Evolutionary conservation across 495 filamentous ascomycete genomes (phyloP), one percentile per base, ranked within the genome.

Genomic region (Copromyces sp.): DNA sequence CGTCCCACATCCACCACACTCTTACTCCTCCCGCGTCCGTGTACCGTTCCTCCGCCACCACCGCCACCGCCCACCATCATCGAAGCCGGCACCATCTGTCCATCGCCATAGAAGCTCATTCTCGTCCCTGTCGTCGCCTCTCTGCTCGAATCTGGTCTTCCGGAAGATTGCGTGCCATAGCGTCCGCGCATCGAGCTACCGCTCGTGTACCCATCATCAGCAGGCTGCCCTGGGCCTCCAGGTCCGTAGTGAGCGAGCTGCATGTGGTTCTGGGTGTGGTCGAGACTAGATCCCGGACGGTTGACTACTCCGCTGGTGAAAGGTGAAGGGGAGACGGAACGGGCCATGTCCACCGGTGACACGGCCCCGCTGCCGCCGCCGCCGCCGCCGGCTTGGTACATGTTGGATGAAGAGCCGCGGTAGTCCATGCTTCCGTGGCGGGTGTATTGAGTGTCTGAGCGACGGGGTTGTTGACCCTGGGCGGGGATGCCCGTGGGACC

Each of bases 1-100:
- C 53, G 53, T 61, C 12, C 84, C 39, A 85, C 88, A 78, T 90
- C 90, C 41, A 90, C 93, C 73, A 93, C 84, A 75, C 94, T 97
- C 84, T 93, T 91, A 78, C 94, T 97, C 74, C 95, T 85, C 70
- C 29, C 53, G 6, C 14, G 53, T 3, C 53, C 53, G 17, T 65
- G 53, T 8, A 65, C 53, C 87, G 88, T 74, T 91, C 83, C 35
- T 38, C 29, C 59, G 70, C 39, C 14, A 39, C 59, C 14, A 35
- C 59, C 29, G 69, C 53, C 61, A 8, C 86, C 82, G 20, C 84
- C 81, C 59, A 87, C 75, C 44, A 78, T 75, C 71, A 79, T 84
- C 72, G 76, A 65, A 80, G 29, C 83, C 82, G 39, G 81, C 76
- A 24, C 85, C 87, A 44, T 88, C 7, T 65, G 53, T 65, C 32